phyloP scores from a whole-genome alignment of 805 yeast species.

The Brettanomyces bruxellensis region DNA sequence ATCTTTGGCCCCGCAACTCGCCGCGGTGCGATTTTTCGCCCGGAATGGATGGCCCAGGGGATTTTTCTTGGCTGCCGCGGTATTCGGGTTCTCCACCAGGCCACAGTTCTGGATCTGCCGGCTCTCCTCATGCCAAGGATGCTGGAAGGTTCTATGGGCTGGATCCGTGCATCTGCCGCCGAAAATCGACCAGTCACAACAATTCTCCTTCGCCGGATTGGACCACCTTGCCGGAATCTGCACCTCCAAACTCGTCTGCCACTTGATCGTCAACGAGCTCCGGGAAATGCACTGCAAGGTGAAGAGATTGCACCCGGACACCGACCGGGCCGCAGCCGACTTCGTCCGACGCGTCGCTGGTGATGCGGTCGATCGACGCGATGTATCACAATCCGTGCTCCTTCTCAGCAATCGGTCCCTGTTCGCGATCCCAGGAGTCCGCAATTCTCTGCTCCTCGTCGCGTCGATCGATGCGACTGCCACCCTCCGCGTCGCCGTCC shows the following conservation, averaged over 20 bases:
- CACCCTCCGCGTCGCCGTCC: no score
- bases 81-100: constrained; percentile 25
- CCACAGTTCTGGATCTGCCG: constrained; percentile 47
- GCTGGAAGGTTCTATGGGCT: constrained; percentile 48
- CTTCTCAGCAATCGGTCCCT: constrained; percentile 28
- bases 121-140: constrained; percentile 39
- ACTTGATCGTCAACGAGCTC: constrained; percentile 44
- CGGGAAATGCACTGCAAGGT: constrained; percentile 30
- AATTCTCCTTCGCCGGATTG: constrained; percentile 25
- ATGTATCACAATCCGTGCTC: constrained; percentile 12
- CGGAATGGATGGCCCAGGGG: constrained; percentile 47
- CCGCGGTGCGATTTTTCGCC: constrained; percentile 29
- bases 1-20: constrained; percentile 13
- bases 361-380: constrained; percentile 3
- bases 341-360: constrained; percentile 7
- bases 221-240: constrained; percentile 32
- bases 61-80: constrained; percentile 41
- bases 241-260: constrained; percentile 40
- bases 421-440: constrained; percentile 28
- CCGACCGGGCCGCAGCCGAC: constrained; percentile 11
- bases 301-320: constrained; percentile 19
- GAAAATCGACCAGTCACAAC: constrained; percentile 7
- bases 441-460: constrained; percentile 25
- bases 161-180: constrained; percentile 19
- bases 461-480: constrained; percentile 13